phyloP scores from a whole-genome alignment of 2,329 filamentous ascomycete genomes.

The Ascochyta pisi region DNA sequence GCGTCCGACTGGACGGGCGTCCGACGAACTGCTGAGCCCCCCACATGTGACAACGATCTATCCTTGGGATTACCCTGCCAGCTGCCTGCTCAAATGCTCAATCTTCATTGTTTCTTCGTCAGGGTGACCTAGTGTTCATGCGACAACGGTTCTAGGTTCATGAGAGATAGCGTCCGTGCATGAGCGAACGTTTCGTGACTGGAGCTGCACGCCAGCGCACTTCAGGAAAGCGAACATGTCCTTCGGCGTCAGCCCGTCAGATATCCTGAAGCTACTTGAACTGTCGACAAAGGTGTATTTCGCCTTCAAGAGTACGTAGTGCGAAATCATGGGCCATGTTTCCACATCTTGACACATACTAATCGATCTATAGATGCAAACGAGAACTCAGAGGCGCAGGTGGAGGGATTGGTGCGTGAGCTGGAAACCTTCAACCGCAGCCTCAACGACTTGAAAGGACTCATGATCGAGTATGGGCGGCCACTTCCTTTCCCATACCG shows the following conservation, averaged over 20 bases:
- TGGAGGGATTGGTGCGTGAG: conserved; percentile 40
- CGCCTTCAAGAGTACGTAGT: conserved; percentile 42
- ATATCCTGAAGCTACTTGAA: conserved; percentile 42
- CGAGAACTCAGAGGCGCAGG: conserved; percentile 43
- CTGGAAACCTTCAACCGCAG: conserved; percentile 41
- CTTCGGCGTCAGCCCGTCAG: conserved; percentile 41
- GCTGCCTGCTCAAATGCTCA: conserved; percentile 7
- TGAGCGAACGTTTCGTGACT: conserved; percentile 25
- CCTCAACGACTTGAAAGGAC: conserved; percentile 34
- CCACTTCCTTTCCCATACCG: conserved; percentile 39
- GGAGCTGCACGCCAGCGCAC: conserved; percentile 40
- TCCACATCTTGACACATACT: conserved; percentile 3
- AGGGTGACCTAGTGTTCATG: conserved; percentile 24
- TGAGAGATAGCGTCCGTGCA: conserved; percentile 23
- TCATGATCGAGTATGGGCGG: conserved; percentile 44
- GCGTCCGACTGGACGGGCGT: conserved; percentile 7
- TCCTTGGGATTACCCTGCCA: conserved; percentile 20
- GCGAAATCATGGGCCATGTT: neutral
- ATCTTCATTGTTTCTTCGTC: conserved; percentile 1
- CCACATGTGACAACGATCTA: conserved; percentile 16
- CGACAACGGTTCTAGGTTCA: conserved; percentile 17
- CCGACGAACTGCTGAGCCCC: conserved; percentile 22
- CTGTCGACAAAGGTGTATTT: conserved; percentile 42
- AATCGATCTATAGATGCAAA: conserved; percentile 38
- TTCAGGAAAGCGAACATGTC: conserved; percentile 33